A percentile compares a stretch with the other conserved stretches of the same genome.
Conservation (phyloP, 108 stramenopile genomes). For the Skeletonema potamos region DNA sequence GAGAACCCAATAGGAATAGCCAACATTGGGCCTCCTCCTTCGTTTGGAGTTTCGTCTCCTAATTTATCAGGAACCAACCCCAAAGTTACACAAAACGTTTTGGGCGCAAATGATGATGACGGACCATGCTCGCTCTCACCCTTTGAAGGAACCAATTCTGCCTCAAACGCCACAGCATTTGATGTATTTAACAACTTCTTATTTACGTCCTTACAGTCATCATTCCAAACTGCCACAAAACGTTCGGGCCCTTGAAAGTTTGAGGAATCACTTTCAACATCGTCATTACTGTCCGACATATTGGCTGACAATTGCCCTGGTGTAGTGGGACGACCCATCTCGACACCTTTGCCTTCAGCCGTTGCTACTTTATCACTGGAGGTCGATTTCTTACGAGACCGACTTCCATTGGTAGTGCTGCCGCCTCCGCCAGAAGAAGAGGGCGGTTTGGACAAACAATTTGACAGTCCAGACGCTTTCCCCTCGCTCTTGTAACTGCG, state of each 20-base stretch:
- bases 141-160: constrained; percentile 20
- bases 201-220: neutral
- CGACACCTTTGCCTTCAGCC: no score
- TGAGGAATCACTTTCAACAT: no score
- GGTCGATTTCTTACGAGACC: no score
- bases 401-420: no score
- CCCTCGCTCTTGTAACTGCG: constrained; percentile 19
- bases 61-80: constrained; percentile 21
- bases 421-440: neutral
- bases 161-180: constrained; percentile 36
- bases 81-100: constrained; percentile 31
- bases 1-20: constrained; percentile 34
- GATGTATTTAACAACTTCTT: neutral
- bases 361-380: no score
- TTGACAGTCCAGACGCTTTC: constrained; percentile 18
- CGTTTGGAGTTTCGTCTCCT: neutral
- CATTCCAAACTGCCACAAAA: constrained; percentile 36
- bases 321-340: no score
- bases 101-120: constrained; percentile 22
- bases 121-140: neutral
- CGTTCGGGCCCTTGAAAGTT: neutral
- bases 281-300: no score
- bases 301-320: no score
- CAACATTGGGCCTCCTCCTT: constrained; percentile 6
- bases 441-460: neutral